Evolutionary conservation across 2,329 filamentous ascomycete genomes (phyloP), one percentile per base, ranked within the genome.

Genomic region (Fusarium denticulatum): DNA sequence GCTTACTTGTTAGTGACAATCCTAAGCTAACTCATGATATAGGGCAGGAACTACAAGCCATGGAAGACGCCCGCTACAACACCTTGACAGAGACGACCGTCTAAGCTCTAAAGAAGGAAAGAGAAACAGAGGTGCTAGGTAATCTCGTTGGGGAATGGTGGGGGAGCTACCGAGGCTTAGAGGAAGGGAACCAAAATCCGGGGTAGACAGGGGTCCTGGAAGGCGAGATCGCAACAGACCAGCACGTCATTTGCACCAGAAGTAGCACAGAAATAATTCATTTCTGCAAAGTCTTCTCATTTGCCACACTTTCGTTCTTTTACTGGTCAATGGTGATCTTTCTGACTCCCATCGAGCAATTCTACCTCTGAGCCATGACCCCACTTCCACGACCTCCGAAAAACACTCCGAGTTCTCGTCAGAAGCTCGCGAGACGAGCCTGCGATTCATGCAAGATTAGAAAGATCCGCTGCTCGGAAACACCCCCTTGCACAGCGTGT

Each of bases 371-470:
- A 66, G 53, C 53, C 71, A 74, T 74, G 72, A 56, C 72, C 58
- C 72, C 72, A 74, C 64, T 55, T 64, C 45, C 65, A 40, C 64
- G 39, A 43, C 49, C 65, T 61, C 63, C 75, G 60, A 76, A 58
- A 64, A 37, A 76, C 55, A 67, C 61, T 63, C 69, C 75, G 42
- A 49, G 52, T 20, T 61, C 76, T 39, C 76, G 76, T 18, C 71
- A 76, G 47, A 71, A 55, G 32, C 60, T 77, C 14, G 76, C 76
- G 22, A 67, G 76, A 65, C 76, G 85, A 36, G 85, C 86, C 16
- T 88, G 86, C 76, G 86, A 88, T 69, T 85, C 83, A 26, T 88
- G 86, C 80, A 87, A 86, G 79, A 82, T 88, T 46, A 83, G 86
- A 61, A 88, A 88, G 79, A 84, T 88, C 66, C 83, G 84, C 52